Base-by-base conservation (phyloP, 768 basidiomycete species). In the Boletellus emodensis region DNA sequence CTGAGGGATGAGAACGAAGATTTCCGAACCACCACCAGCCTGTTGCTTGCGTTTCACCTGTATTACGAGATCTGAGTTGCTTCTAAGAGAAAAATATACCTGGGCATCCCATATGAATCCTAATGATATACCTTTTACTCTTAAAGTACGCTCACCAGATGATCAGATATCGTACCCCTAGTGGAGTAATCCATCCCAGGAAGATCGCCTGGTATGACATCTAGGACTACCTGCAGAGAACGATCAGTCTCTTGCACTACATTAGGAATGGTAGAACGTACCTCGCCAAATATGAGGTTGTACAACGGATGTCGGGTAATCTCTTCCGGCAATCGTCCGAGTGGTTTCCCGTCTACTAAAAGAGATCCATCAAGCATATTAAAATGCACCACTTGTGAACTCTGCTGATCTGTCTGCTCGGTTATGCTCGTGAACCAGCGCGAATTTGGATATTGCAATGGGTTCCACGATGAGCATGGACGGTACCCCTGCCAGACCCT, bases 401-500 rank as follows among this genome's bases (percentile, higher is more conserved):
- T 9, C n/a, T 38, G 37, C 9, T 7, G 30, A 9, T 9, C 11
- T 3, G 45, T 39, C 4, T 6, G 7, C 1, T 46, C 24, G 3
- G 66, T 67, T 0, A 15, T 34, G 15, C 60, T 50, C 1, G 46
- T 40, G 5, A 67, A 14, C 65, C 65, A 66, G 8, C 52, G 40
- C 1, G 55, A 44, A 32, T 59, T 55, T 3, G 48, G 40, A 26
- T 12, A 6, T 0, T 14, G 1, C 20, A 48, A 13, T 10, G 26
- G 28, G 4, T 4, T 28, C 61, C 62, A 62, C 11, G 48, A 44
- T 8, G 61, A 56, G 26, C 61, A 47, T 13, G 50, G 56, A 30
- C 65, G 64, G 37, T 67, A 67, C 9, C 39, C 48, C n/a, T 48
- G 37, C 65, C 66, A 66, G 26, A 65, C 36, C 12, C 39, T n/a